A percentile compares a stretch with the other conserved stretches of the same genome.
These are phyloP conservation scores for Daedaleopsis sinensis DNA, from an alignment of 768 basidiomycete species.

Conservation along the genomic window DNA sequence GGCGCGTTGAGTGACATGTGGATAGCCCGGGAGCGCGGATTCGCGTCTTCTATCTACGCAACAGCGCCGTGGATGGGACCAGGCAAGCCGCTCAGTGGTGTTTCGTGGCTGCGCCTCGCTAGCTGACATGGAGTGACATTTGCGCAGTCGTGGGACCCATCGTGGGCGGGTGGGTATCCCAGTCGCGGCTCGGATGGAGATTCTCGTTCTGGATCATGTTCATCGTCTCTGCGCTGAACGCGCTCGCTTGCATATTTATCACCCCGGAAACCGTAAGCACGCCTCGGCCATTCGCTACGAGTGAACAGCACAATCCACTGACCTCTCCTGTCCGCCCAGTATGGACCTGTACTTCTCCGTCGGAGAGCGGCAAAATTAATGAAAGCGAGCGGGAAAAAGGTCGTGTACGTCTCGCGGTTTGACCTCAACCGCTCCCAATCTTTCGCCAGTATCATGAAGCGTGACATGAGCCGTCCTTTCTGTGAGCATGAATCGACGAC, in stretches of 20 bases:
- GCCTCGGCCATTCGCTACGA: background rate
- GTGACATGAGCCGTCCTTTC: conserved; percentile 60
- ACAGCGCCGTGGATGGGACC: conserved; percentile 62
- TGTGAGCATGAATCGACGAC: conserved; percentile 35
- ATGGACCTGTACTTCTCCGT: conserved; percentile 60
- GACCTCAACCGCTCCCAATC: conserved; percentile 49
- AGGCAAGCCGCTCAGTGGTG: conserved; percentile 34
- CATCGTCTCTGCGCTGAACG: conserved; percentile 50
- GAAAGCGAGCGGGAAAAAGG: conserved; percentile 41
- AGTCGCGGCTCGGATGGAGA: conserved; percentile 54
- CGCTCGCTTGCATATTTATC: conserved; percentile 47
- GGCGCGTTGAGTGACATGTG: conserved; percentile 63
- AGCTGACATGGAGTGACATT: background rate
- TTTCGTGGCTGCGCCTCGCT: too few species aligned
- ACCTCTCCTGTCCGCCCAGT: conserved; percentile 37
- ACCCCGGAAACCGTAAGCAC: conserved; percentile 59
- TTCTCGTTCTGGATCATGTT: conserved; percentile 71
- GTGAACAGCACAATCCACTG: background rate
- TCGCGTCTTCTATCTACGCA: conserved; percentile 61
- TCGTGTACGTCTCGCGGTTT: conserved; percentile 52
- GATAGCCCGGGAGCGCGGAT: conserved; percentile 58
- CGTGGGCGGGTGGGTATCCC: conserved; percentile 63
- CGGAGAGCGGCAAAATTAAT: conserved; percentile 49
- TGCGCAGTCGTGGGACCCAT: conserved; percentile 63
- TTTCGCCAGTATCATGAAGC: conserved; percentile 43